Evolutionary conservation across 331 rosid species (phyloP).

Genomic region (Acacia concinna): DNA sequence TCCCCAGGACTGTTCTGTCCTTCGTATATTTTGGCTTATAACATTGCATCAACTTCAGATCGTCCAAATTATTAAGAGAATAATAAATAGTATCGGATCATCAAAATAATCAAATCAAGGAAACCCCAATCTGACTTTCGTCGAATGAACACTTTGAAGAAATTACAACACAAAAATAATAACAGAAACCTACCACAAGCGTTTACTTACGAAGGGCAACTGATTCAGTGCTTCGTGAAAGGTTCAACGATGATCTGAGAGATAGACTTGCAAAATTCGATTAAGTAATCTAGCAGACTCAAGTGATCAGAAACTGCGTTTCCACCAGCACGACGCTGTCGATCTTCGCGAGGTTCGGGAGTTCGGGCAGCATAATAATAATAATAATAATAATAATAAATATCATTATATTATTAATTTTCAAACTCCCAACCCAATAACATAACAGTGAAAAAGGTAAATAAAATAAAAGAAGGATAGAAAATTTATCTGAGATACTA

Average conservation of each 20-base stretch:
- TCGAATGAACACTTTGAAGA: slow-evolving; percentile 3
- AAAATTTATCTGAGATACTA: no score
- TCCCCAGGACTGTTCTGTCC: neutral
- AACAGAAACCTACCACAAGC: neutral
- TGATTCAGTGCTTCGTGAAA: neutral
- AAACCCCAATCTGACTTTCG: slow-evolving; percentile 25
- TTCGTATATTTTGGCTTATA: neutral
- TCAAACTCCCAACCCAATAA: no score
- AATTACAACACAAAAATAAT: neutral
- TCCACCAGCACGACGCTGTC: neutral
- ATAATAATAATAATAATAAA: neutral
- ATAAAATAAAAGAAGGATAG: no score
- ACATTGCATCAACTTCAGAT: slow-evolving; percentile 4
- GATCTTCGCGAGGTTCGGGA: neutral
- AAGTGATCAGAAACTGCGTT: slow-evolving; percentile 13
- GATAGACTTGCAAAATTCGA: neutral
- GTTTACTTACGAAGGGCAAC: neutral
- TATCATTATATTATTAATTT: neutral
- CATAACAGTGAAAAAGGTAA: no score
- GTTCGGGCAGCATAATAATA: neutral
- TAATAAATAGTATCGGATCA: slow-evolving; percentile 3
- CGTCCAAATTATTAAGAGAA: neutral
- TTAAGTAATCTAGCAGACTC: neutral
- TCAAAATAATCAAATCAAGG: neutral
- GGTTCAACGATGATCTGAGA: neutral